phyloP scores from a whole-genome alignment of 202 grass and related monocot species.

The Zizania palustris region DNA sequence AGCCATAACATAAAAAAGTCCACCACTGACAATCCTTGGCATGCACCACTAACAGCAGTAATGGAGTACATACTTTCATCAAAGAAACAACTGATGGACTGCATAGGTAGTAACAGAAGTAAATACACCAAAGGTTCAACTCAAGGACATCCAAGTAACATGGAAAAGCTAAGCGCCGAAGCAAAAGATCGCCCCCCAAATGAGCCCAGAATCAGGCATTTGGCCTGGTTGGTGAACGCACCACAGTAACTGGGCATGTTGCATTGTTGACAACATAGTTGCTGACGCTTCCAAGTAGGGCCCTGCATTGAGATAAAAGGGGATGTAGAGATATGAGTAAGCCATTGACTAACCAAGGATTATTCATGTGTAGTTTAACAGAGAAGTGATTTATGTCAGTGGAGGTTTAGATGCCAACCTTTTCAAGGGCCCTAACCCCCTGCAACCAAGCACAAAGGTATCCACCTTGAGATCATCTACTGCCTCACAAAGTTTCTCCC shows the following conservation, averaged over 20 bases:
- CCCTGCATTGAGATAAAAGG: slow-evolving; percentile 47
- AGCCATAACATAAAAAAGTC: slow-evolving; percentile 2
- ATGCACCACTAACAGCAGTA: not conserved
- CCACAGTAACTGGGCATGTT: slow-evolving; percentile 78
- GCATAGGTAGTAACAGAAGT: not conserved
- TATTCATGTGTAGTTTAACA: not conserved
- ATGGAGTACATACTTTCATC: not conserved
- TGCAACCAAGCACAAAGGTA: slow-evolving; percentile 71
- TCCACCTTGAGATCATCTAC: slow-evolving; percentile 78
- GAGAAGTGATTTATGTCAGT: slow-evolving; percentile 18
- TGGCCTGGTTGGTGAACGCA: slow-evolving; percentile 41
- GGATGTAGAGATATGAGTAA: slow-evolving; percentile 18
- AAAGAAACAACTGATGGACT: not conserved
- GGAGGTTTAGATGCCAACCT: slow-evolving; percentile 52
- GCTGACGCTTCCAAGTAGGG: slow-evolving; percentile 88
- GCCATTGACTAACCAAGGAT: not conserved
- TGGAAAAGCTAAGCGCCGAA: slow-evolving; percentile 12
- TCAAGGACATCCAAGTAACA: not conserved
- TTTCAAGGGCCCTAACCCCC: slow-evolving; percentile 78
- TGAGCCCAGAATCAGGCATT: slow-evolving; percentile 31
- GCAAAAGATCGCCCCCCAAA: slow-evolving; percentile 18
- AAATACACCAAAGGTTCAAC: slow-evolving; percentile 10
- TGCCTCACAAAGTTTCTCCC: slow-evolving; percentile 83
- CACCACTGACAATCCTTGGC: slow-evolving; percentile 5
- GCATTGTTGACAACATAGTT: slow-evolving; percentile 74